Base-by-base conservation (phyloP, 2,329 filamentous ascomycete species). In the Pestalotiopsis sp. region DNA sequence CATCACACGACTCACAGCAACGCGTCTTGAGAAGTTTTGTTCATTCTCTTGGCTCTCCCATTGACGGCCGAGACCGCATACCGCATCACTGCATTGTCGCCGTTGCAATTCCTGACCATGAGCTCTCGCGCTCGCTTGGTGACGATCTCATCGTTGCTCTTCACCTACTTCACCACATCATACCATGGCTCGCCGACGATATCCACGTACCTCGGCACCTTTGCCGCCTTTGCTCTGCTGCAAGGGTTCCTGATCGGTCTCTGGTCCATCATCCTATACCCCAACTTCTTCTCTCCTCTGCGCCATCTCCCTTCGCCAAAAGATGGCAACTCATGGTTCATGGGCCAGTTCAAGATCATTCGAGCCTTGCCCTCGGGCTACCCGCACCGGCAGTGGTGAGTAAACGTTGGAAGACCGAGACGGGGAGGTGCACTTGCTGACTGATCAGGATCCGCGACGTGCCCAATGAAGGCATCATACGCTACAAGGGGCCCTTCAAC, bases 391-490 rank as follows among this genome's bases (percentile, higher is more conserved):
- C 80, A 84, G 66, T 88, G 86, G 86, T 88, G 77, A 14, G 14
- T 70, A 13, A 20, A 12, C 13, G 14, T 7, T 23, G 2, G 2
- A 4, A 41, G 6, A 20, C 17, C 45, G 23, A 23, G 45, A 23
- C 1, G n/a, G 4, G 12, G 12, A 20, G n/a, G 36, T n/a, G 23
- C 20, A 41, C 60, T 5, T 4, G 20, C 25, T 39, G 14, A 36
- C 36, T 23, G 59, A 45, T 9, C 39, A 88, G 91, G 92, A 78
- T 87, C 25, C 82, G 87, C 64, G 83, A 82, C 2, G 81, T 93
- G 52, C 89, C 90, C 6, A 90, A 94, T 73, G 81, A 92, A 36
- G 92, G 92, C 2, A 74, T 94, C 20, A 88, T 95, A 67, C 87
- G 90, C 12, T 94, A 92, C 75, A 84, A 88, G 14, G 84, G 86